A percentile compares a stretch with the other conserved stretches of the same genome.
phyloP scores from a whole-genome alignment of 2,329 filamentous ascomycete genomes.

The Epichloe glyceriae region DNA sequence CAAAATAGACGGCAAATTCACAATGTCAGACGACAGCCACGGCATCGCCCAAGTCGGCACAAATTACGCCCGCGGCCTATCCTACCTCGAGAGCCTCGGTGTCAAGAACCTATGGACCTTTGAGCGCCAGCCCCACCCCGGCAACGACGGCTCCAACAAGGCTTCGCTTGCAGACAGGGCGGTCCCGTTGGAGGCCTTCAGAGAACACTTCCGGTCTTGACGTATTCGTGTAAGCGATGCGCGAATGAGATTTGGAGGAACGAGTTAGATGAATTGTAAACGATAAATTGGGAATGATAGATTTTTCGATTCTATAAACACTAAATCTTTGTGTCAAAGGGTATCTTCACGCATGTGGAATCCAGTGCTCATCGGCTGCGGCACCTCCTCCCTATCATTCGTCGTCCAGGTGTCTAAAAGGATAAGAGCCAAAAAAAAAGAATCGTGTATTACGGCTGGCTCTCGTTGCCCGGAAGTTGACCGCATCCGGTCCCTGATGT shows the following conservation, averaged over 20 bases:
- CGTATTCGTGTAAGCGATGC: neutral
- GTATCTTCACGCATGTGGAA: too few species aligned
- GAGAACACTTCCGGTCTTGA: slow-evolving; percentile 14
- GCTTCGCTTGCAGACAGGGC: slow-evolving; percentile 28
- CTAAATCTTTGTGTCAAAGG: too few species aligned
- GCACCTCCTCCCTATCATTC: too few species aligned
- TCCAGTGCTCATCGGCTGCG: too few species aligned
- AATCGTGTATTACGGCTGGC: neutral
- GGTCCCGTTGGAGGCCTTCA: slow-evolving; percentile 29
- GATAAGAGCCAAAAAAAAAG: too few species aligned
- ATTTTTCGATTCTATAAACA: too few species aligned
- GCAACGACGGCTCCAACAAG: slow-evolving; percentile 17
- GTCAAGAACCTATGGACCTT: slow-evolving; percentile 51
- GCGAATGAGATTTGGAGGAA: too few species aligned
- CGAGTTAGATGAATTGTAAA: too few species aligned
- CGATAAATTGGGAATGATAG: too few species aligned
- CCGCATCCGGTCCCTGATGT: neutral
- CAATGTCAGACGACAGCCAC: slow-evolving; percentile 91
- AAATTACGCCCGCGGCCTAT: slow-evolving; percentile 60
- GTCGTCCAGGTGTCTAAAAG: too few species aligned
- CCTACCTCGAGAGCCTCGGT: slow-evolving; percentile 55
- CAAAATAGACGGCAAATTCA: slow-evolving; percentile 64
- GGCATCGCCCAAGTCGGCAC: slow-evolving; percentile 76
- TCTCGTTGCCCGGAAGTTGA: neutral
- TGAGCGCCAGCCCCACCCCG: slow-evolving; percentile 22